These are phyloP conservation scores for Deuterostichococcus epilithicus DNA, from an alignment of 139 green algal species.

Conservation along the genomic window DNA sequence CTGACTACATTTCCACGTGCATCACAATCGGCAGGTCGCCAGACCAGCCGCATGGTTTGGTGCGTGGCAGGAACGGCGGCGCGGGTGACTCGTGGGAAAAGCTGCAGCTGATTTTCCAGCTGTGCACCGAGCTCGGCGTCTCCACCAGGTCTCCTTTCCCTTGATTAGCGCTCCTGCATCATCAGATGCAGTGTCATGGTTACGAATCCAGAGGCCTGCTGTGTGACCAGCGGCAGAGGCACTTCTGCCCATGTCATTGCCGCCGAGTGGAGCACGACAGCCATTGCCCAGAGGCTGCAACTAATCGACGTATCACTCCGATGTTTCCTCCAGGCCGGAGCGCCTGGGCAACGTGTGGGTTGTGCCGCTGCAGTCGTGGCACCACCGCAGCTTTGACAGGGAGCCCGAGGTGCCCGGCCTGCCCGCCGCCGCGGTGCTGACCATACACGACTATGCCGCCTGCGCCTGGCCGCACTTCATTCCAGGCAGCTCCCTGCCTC, in stretches of 20 bases:
- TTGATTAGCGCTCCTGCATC: too few species aligned
- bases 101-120: constrained; percentile 37
- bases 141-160: constrained; percentile 22
- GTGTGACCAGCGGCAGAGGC: too few species aligned
- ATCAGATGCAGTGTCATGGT: too few species aligned
- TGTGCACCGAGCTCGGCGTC: constrained; percentile 48
- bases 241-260: too few species aligned
- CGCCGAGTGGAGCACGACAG: too few species aligned
- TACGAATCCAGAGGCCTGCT: too few species aligned
- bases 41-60: not conserved
- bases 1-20: too few species aligned
- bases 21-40: too few species aligned
- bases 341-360: constrained; percentile 37
- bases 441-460: constrained; percentile 41
- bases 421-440: constrained; percentile 19
- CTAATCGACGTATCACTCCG: too few species aligned
- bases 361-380: constrained; percentile 40
- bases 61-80: constrained; percentile 14
- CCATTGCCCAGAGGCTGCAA: too few species aligned
- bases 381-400: constrained; percentile 38
- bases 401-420: constrained; percentile 48
- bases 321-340: not conserved
- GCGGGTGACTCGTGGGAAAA: constrained; percentile 35
- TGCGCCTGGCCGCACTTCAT: constrained; percentile 37
- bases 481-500: not conserved